Base-by-base conservation (phyloP, 129 eudicot genomes). In the Kitagawia praeruptora region DNA sequence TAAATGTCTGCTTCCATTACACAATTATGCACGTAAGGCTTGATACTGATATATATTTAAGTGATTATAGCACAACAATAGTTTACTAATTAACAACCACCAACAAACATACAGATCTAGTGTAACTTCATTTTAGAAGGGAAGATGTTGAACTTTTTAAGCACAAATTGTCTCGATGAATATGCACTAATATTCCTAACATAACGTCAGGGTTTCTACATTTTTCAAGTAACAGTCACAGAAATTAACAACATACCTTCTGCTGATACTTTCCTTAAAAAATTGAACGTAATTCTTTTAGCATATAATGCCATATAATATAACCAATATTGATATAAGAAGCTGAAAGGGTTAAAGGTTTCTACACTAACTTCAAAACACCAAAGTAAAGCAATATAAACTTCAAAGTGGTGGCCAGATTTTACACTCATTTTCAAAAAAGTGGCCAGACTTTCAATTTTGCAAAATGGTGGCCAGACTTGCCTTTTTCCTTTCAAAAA, bases 1-100 rank as follows among this genome's bases (percentile, higher is more conserved):
- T 85, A 77, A 79, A 82, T 70, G 98, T 92, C 98, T 94, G 80
- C 73, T 81, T 77, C 75, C 67, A 84, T n/a, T 75, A 77, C 70
- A 76, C 41, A 78, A 47, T 49, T 56, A 53, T 75, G 75, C 39
- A 56, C 25, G 61, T 67, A 72, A 81, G 84, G 6, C 53, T 21
- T 23, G 76, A 41, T 73, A 21, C 0, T 54, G 27, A 21, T 54
- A 51, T 51, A 18, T 51, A 40, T 72, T 18, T 2, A 38, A 11
- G 39, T 39, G n/a, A 7, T 12, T 70, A 70, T 14, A 15, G 58
- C 34, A 23, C 11, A 58, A 23, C 67, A 58, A 8, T 21, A 58
- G 14, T 3, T 58, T 23, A 8, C n/a, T 23, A 7, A 3, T 58
- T 16, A 23, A 58, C 67, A n/a, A n/a, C n/a, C 28, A 0, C 63